Conservation (phyloP, 2,329 filamentous ascomycete species). For the Phyllosticta capitalensis region DNA sequence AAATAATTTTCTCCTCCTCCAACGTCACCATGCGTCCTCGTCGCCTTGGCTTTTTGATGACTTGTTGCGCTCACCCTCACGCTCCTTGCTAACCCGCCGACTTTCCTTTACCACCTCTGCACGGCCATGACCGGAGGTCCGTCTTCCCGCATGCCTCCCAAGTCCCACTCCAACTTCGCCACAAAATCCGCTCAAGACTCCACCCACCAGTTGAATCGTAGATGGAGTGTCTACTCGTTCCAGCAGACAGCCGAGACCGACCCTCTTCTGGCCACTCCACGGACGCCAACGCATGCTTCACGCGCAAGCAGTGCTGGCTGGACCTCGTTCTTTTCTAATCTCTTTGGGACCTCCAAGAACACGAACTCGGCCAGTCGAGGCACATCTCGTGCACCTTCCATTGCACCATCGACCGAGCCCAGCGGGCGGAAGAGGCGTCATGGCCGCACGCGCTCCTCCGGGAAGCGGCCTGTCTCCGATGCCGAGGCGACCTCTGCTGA, state of each 20-base stretch:
- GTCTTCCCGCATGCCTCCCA: conserved; percentile 10
- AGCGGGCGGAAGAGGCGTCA: not conserved
- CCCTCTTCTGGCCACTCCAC: conserved; percentile 30
- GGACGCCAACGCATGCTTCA: not conserved
- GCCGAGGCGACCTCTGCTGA: not conserved
- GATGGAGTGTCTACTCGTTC: conserved; percentile 22
- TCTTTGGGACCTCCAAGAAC: not conserved
- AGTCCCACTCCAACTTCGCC: conserved; percentile 29
- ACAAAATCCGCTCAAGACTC: conserved; percentile 37
- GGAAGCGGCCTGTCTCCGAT: not conserved
- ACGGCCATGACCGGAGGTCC: conserved; percentile 2
- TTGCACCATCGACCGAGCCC: not conserved
- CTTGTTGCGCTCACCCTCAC: not conserved
- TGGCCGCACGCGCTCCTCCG: not conserved
- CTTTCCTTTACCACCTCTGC: not conserved
- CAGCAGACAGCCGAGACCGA: conserved; percentile 24
- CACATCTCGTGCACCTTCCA: not conserved
- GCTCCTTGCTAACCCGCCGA: not conserved
- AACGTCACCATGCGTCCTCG: not conserved
- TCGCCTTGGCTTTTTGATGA: not conserved
- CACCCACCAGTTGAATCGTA: conserved; percentile 34
- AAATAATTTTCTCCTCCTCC: not conserved
- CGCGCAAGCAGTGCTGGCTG: not conserved
- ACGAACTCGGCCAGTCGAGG: not conserved
- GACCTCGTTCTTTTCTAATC: conserved; percentile 2